A percentile compares a stretch with the other conserved stretches of the same genome.
These are phyloP conservation scores for Penicillium sp. DNA, from an alignment of 2,329 filamentous ascomycete species.

Conservation along the genomic window DNA sequence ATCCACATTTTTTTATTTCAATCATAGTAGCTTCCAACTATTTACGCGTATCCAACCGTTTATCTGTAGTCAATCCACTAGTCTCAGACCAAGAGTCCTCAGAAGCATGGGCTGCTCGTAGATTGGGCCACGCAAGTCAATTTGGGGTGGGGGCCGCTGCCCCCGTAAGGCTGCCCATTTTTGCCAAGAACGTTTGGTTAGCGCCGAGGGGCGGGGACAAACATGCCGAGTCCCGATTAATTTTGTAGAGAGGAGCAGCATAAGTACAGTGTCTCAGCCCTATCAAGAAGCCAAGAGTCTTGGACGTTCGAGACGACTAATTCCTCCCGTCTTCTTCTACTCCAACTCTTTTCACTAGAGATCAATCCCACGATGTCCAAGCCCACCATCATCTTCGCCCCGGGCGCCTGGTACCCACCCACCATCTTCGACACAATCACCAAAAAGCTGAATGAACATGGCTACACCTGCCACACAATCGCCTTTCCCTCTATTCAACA, in stretches of 20 bases:
- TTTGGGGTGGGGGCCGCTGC: not conserved
- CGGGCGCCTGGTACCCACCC: constrained; percentile 37
- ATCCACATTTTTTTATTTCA: not conserved
- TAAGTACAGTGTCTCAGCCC: not conserved
- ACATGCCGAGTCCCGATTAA: not conserved
- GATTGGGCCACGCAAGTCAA: not conserved
- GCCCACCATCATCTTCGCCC: constrained; percentile 33
- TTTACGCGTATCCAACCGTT: not conserved
- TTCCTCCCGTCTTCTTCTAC: not conserved
- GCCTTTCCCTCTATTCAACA: constrained; percentile 34
- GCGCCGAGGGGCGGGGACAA: not conserved
- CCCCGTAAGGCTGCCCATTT: not conserved
- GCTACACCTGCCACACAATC: constrained; percentile 26
- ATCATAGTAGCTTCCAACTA: not conserved
- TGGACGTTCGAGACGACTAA: not conserved
- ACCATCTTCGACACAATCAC: constrained; percentile 33
- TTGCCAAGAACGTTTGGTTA: not conserved
- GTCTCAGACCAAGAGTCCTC: not conserved
- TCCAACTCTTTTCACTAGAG: not conserved
- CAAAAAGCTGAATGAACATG: constrained; percentile 17
- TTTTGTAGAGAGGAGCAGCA: not conserved
- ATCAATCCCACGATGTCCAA: constrained; percentile 21
- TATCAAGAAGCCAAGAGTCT: not conserved
- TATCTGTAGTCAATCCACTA: not conserved
- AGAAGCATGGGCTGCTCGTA: no score